Conservation (phyloP, 208 protist species). For the Crithidia bombi region DNA sequence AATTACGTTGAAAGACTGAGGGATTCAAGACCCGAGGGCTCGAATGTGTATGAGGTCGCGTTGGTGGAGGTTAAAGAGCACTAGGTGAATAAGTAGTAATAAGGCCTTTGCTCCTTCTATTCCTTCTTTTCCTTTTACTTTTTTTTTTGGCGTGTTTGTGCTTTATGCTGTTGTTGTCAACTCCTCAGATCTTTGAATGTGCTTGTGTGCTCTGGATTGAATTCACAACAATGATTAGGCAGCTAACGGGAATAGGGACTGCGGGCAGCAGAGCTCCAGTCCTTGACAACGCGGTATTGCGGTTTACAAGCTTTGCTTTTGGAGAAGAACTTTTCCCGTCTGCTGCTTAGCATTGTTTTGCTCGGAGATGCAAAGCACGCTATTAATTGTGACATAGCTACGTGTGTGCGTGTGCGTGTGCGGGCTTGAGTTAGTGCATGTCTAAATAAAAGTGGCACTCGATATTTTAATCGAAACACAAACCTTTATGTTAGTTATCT, state of each 20-base stretch:
- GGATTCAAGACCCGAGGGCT: slow-evolving; percentile 31
- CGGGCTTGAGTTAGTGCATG: no score
- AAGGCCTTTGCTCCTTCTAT: slow-evolving; percentile 3
- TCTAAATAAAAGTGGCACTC: no score
- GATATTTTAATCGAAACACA: no score
- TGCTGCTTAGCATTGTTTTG: no score
- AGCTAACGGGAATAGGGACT: no score
- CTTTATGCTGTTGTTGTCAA: background rate
- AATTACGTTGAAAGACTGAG: slow-evolving; percentile 48
- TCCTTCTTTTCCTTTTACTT: slow-evolving; percentile 16
- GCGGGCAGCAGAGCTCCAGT: no score
- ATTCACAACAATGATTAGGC: background rate
- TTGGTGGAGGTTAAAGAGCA: slow-evolving; percentile 54
- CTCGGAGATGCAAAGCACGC: no score
- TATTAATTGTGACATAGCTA: no score
- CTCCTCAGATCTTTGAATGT: background rate
- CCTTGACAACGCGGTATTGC: background rate
- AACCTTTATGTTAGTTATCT: no score
- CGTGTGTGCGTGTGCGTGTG: no score
- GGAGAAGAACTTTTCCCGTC: no score
- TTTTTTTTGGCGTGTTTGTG: slow-evolving; percentile 9
- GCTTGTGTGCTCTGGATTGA: background rate
- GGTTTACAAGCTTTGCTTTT: no score
- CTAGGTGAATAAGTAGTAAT: slow-evolving; percentile 29
- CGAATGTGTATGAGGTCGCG: slow-evolving; percentile 46